Evolutionary conservation across 805 yeast genomes (phyloP).

Genomic region (Kregervanrija pseudodelftensis): DNA sequence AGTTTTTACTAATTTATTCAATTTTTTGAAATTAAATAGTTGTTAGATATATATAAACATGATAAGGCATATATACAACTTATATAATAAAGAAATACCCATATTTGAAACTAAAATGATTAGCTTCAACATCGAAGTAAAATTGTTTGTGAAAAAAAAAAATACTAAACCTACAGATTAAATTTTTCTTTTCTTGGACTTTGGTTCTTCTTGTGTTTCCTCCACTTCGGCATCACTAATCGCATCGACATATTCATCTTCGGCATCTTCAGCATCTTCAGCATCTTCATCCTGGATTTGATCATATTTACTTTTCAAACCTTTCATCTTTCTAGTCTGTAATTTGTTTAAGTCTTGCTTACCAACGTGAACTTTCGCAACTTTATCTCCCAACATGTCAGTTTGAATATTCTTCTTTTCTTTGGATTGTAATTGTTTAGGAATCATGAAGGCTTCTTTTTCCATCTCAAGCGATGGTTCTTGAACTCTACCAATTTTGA

Average conservation of each 20-base stretch:
- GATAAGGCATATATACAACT: neutral
- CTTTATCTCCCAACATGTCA: constrained; percentile 91
- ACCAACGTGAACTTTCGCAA: constrained; percentile 95
- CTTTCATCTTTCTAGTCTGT: constrained; percentile 98
- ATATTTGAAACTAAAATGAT: too few species aligned
- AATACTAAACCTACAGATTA: constrained; percentile 1
- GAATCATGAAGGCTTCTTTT: constrained; percentile 77
- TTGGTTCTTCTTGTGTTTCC: constrained; percentile 13
- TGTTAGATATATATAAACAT: too few species aligned
- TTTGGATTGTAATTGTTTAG: constrained; percentile 76
- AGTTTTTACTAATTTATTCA: constrained; percentile 16
- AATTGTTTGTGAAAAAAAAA: neutral
- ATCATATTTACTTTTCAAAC: constrained; percentile 81
- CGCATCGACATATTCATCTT: constrained; percentile 23
- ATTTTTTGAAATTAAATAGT: neutral
- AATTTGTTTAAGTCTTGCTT: constrained; percentile 83
- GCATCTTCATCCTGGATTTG: constrained; percentile 53
- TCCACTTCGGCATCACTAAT: constrained; percentile 13
- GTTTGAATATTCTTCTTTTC: constrained; percentile 82
- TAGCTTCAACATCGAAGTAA: neutral
- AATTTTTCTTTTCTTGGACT: constrained; percentile 20
- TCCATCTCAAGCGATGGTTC: constrained; percentile 80
- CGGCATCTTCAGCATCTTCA: constrained; percentile 40
- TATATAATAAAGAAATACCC: neutral
- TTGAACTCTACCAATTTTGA: constrained; percentile 81